These are phyloP conservation scores for Taphrina deformans DNA, from an alignment of 1,139 yeast species.

Conservation along the genomic window DNA sequence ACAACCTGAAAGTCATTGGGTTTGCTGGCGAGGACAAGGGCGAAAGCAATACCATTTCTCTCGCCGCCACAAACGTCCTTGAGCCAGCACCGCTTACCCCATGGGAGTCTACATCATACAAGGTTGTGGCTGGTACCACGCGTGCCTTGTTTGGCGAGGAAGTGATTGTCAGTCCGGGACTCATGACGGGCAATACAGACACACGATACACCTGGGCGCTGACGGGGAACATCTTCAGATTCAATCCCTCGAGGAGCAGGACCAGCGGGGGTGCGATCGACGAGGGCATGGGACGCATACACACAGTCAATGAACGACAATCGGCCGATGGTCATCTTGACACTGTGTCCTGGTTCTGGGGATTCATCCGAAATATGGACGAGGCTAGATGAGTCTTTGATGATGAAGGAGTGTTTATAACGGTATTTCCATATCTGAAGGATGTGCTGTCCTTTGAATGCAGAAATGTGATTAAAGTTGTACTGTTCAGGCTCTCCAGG, in stretches of 20 bases:
- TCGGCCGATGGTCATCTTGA: slow-evolving; percentile 57
- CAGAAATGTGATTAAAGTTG: no score
- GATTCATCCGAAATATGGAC: slow-evolving; percentile 50
- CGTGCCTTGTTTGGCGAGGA: slow-evolving; percentile 59
- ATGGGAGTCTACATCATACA: slow-evolving; percentile 46
- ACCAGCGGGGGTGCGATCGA: slow-evolving; percentile 4
- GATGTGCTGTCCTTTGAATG: no score
- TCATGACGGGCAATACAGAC: slow-evolving; percentile 82
- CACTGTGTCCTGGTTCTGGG: slow-evolving; percentile 61
- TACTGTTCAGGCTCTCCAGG: no score
- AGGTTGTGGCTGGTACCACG: slow-evolving; percentile 58
- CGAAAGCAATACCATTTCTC: slow-evolving; percentile 35
- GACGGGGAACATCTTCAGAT: slow-evolving; percentile 71
- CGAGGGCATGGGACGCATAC: slow-evolving; percentile 44
- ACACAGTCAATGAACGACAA: slow-evolving; percentile 63
- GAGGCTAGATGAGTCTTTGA: neutral
- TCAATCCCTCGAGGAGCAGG: slow-evolving; percentile 48
- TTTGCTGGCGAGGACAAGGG: slow-evolving; percentile 45
- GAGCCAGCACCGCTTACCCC: slow-evolving; percentile 66
- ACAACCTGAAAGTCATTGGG: slow-evolving; percentile 51
- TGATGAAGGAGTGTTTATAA: no score
- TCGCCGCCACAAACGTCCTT: slow-evolving; percentile 42
- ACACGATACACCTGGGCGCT: slow-evolving; percentile 50
- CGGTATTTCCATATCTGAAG: no score
- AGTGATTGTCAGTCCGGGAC: slow-evolving; percentile 60